phyloP scores from a whole-genome alignment of 2,329 filamentous ascomycete species.

The Colletotrichum paranaense region DNA sequence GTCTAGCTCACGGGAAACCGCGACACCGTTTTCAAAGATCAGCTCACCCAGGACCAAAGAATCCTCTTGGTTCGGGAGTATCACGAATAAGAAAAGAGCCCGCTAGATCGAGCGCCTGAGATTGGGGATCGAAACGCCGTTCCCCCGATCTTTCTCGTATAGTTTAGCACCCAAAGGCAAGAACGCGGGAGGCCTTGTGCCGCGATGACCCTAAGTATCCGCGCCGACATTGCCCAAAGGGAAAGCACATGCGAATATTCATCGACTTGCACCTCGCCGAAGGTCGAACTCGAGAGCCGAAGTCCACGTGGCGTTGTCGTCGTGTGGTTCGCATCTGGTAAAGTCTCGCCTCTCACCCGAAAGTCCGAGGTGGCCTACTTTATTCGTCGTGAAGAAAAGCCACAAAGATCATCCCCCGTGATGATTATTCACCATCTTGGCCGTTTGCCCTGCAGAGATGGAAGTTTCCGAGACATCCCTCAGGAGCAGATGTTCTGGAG shows the following conservation, averaged over 20 bases:
- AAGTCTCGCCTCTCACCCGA: neutral
- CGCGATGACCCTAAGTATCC: neutral
- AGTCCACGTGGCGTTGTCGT: neutral
- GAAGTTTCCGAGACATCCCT: slow-evolving; percentile 1
- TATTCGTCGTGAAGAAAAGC: neutral
- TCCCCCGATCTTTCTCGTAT: neutral
- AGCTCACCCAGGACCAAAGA: neutral
- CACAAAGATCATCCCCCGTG: too few species aligned
- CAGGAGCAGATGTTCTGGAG: neutral
- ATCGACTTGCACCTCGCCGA: neutral
- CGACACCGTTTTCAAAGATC: slow-evolving; percentile 17
- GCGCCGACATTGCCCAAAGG: neutral
- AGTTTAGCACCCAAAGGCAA: neutral
- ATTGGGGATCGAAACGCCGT: slow-evolving; percentile 1
- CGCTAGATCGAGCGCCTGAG: neutral
- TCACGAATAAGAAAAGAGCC: neutral
- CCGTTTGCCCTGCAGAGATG: neutral
- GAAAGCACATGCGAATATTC: neutral
- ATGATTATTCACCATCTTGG: neutral
- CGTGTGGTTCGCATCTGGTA: neutral
- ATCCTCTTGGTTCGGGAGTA: neutral
- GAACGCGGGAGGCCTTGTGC: neutral
- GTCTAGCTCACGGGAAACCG: slow-evolving; percentile 7
- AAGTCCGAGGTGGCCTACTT: neutral
- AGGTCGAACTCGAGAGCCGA: neutral